Percentiles rank a stretch among this genome's conserved stretches.
These are phyloP conservation scores for Chlamydomonas applanata DNA, from an alignment of 139 green algal genomes.

Conservation along the genomic window DNA sequence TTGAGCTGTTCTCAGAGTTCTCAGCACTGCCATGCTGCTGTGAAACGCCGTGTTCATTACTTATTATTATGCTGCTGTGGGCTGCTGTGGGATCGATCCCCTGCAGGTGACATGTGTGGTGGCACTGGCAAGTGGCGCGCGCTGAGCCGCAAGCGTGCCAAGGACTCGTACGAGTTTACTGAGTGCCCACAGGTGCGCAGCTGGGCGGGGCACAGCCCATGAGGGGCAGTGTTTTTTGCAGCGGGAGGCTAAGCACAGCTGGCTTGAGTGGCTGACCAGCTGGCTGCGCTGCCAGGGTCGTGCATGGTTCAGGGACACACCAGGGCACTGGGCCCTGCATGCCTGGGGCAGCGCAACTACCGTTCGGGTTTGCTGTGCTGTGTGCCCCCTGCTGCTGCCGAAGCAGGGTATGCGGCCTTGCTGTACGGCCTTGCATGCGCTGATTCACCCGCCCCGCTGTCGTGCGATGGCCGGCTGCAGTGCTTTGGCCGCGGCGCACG, in stretches of 20 bases:
- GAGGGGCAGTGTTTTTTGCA: background rate
- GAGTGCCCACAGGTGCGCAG: slow-evolving; percentile 86
- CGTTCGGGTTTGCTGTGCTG: background rate
- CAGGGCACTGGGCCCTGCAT: background rate
- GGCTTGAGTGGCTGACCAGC: background rate
- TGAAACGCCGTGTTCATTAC: no score
- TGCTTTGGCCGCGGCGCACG: slow-evolving; percentile 91
- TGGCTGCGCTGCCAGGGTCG: background rate
- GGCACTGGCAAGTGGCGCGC: slow-evolving; percentile 97
- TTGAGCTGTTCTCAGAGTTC: no score
- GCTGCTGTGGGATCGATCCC: no score
- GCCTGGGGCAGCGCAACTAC: background rate
- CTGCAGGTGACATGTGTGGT: slow-evolving; percentile 97
- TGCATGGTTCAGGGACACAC: background rate
- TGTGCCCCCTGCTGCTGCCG: background rate
- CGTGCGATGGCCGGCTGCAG: no score
- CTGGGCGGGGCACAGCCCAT: background rate
- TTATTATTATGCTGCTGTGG: no score
- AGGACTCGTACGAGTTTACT: slow-evolving; percentile 97
- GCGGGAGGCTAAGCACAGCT: background rate
- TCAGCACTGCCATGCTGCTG: no score
- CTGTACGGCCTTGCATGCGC: no score
- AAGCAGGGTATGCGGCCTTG: background rate
- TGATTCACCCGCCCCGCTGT: no score
- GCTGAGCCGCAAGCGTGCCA: slow-evolving; percentile 87